These are phyloP conservation scores for Colletotrichum tropicicola DNA, from an alignment of 2,329 filamentous ascomycete genomes.

Conservation along the genomic window DNA sequence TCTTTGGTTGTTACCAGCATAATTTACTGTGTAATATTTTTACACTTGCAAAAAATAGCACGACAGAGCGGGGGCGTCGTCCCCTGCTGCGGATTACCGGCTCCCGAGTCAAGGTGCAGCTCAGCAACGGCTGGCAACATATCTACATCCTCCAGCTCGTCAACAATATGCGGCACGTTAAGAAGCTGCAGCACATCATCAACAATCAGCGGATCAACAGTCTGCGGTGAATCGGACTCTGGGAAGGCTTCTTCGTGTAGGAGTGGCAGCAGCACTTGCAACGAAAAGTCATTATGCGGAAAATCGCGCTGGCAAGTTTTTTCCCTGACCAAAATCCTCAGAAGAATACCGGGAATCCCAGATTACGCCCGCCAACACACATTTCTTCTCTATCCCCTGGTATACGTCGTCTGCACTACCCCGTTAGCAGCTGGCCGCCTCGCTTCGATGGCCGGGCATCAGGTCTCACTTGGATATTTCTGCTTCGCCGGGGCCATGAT, in stretches of 20 bases:
- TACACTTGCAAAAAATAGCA: constrained; percentile 43
- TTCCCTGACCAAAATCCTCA: not conserved
- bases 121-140: too few species aligned
- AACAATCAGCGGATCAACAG: not conserved
- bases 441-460: constrained; percentile 64
- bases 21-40: constrained; percentile 52
- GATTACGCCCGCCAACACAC: constrained; percentile 53
- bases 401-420: constrained; percentile 75
- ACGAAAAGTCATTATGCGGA: not conserved
- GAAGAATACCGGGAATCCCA: constrained; percentile 10
- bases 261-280: not conserved
- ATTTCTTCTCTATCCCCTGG: constrained; percentile 73
- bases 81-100: not conserved
- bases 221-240: not conserved
- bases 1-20: constrained; percentile 45
- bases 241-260: not conserved
- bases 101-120: not conserved
- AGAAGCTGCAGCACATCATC: constrained; percentile 33
- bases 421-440: constrained; percentile 73
- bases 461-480: constrained; percentile 63
- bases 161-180: not conserved
- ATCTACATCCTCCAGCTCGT: not conserved
- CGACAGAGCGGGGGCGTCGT: constrained; percentile 9
- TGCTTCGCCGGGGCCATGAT: constrained; percentile 68
- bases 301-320: not conserved